Evolutionary conservation across 495 filamentous ascomycete genomes (phyloP).

Genomic region (Aspergillus sparsus): DNA sequence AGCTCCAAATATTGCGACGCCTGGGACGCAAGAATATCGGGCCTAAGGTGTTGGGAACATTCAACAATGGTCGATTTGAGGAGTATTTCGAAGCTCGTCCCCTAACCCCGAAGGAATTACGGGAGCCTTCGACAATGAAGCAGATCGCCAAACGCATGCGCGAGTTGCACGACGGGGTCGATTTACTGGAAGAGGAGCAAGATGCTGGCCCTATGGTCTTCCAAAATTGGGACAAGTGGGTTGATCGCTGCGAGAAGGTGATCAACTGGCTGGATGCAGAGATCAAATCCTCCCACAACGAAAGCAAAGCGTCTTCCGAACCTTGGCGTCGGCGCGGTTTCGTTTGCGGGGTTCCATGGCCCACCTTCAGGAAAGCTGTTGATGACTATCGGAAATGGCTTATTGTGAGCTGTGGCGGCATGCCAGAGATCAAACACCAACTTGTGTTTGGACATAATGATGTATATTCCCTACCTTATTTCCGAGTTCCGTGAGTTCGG

Average conservation of each 20-base stretch:
- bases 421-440: conserved; percentile 63
- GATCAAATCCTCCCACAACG: conserved; percentile 49
- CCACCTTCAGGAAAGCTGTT: conserved; percentile 70
- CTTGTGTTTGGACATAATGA: conserved; percentile 98
- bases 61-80: conserved; percentile 95
- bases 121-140: conserved; percentile 76
- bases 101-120: conserved; percentile 73
- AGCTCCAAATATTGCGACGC: conserved; percentile 82
- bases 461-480: conserved; percentile 53
- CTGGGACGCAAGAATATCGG: conserved; percentile 91
- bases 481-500: conserved; percentile 20
- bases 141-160: conserved; percentile 99
- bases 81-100: conserved; percentile 83
- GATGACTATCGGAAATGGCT: conserved; percentile 78
- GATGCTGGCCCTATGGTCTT: conserved; percentile 79
- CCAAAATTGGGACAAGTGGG: conserved; percentile 96
- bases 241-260: conserved; percentile 73
- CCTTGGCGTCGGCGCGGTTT: conserved; percentile 68
- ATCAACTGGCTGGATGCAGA: conserved; percentile 75
- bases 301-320: conserved; percentile 38
- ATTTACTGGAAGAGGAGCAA: conserved; percentile 75
- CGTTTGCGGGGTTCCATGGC: conserved; percentile 86
- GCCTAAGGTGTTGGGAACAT: conserved; percentile 89
- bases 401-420: conserved; percentile 66
- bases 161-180: conserved; percentile 92